Evolutionary conservation across 176 grass and related monocot genomes (phyloP).

Genomic region (Avena sativa): DNA sequence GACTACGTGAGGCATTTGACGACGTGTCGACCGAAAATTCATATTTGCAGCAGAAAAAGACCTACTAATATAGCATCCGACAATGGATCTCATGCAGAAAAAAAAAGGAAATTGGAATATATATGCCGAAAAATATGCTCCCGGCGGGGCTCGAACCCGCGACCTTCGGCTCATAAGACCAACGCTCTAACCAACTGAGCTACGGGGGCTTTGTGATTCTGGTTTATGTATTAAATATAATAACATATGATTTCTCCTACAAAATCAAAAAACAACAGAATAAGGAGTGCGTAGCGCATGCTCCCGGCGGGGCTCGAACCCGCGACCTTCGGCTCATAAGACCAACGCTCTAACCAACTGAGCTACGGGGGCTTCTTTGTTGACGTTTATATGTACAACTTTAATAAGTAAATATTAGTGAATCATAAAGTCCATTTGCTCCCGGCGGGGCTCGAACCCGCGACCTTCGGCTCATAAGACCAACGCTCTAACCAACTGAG

Average conservation of each 20-base stretch:
- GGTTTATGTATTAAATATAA: too few species aligned
- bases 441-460: constrained; percentile 68
- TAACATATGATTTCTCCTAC: too few species aligned
- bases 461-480: constrained; percentile 99
- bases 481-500: constrained; percentile 99
- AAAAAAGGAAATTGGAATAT: too few species aligned
- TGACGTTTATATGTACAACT: too few species aligned
- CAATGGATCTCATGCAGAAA: too few species aligned
- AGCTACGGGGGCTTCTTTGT: constrained; percentile 69
- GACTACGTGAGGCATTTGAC: too few species aligned
- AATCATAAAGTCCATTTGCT: background rate
- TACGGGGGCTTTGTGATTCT: constrained; percentile 54
- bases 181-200: constrained; percentile 99
- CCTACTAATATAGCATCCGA: too few species aligned
- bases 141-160: constrained; percentile 72
- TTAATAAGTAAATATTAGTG: too few species aligned
- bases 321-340: constrained; percentile 99
- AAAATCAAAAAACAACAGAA: too few species aligned
- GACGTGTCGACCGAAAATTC: too few species aligned
- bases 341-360: constrained; percentile 99
- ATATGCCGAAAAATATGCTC: background rate
- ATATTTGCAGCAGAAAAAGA: background rate
- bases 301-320: constrained; percentile 60
- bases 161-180: constrained; percentile 99
- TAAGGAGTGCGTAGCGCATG: background rate